Evolutionary conservation across 2,329 filamentous ascomycete species (phyloP).

Genomic region (Coniochaeta sp.): DNA sequence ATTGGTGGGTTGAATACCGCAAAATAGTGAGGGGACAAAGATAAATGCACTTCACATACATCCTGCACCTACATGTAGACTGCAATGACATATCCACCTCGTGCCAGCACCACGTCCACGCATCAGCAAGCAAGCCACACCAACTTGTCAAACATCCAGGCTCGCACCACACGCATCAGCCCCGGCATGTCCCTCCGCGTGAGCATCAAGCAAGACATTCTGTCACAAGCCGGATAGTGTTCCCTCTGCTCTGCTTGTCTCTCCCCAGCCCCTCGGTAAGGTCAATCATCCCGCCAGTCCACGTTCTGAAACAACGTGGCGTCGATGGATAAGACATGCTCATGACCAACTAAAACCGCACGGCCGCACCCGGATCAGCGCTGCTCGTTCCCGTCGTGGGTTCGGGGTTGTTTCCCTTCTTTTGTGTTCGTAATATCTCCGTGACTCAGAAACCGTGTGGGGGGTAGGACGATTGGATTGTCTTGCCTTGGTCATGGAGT

Average conservation of each 20-base stretch:
- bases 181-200: neutral
- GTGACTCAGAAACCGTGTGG: no score
- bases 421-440: no score
- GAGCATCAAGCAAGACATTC: neutral
- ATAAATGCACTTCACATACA: neutral
- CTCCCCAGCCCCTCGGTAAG: no score
- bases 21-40: neutral
- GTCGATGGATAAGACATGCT: neutral
- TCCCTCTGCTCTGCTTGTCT: neutral
- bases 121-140: neutral
- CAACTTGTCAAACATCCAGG: neutral
- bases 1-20: neutral
- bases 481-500: neutral
- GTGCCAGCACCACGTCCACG: no score
- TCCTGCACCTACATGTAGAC: neutral
- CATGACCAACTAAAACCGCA: no score
- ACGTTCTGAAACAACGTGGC: slow-evolving; percentile 1
- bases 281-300: neutral
- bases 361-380: neutral
- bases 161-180: neutral
- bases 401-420: no score
- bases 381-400: neutral
- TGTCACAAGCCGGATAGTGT: neutral
- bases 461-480: no score
- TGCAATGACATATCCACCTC: neutral